Base-by-base conservation (phyloP, 177 flowering plant genomes). In the Tripterygium wilfordii region DNA sequence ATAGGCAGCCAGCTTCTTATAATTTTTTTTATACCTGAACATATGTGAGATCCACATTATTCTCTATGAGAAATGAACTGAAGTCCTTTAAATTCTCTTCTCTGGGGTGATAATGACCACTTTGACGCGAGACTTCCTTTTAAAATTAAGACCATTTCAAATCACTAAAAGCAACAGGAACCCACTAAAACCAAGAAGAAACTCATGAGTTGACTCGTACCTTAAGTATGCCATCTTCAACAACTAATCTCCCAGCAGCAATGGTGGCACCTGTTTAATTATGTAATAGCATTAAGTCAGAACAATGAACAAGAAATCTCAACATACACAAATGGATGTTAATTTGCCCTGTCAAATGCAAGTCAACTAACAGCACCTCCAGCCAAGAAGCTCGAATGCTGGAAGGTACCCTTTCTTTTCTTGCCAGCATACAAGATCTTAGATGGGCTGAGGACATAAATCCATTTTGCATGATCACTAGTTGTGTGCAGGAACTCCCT, bases 41-140 rank as follows among this genome's bases (percentile, higher is more conserved):
- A 49, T 71, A 61, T 8, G 61, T 44, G 43, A 77, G 71, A 58
- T 82, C 79, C 38, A 82, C 75, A 56, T 68, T 57, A 64, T 80
- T 65, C 25, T 79, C 86, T 35, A 24, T 36, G 2, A 82, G 79
- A 55, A 75, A 82, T 13, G 69, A 66, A 42, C 77, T 20, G 32
- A 82, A 77, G n/a, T 82, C 83, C 45, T 65, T 63, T 31, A 82
- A 82, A 48, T 82, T 82, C 50, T 79, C 81, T 48, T 64, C 68
- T 6, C 86, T 82, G 0, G 89, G 89, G 31, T 62, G 67, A 50
- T 79, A 82, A 60, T 82, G 89, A 2, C 89, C 86, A 52, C 89
- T 82, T 65, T 82, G 83, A 61, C 82, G 89, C 86, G 86, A 82
- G 51, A 82, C 77, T 27, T 78, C 86, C 88, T 81, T 80, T 60